Evolutionary conservation across 352 stramenopile species (phyloP).

Genomic region (Pythium grandisporangium): DNA sequence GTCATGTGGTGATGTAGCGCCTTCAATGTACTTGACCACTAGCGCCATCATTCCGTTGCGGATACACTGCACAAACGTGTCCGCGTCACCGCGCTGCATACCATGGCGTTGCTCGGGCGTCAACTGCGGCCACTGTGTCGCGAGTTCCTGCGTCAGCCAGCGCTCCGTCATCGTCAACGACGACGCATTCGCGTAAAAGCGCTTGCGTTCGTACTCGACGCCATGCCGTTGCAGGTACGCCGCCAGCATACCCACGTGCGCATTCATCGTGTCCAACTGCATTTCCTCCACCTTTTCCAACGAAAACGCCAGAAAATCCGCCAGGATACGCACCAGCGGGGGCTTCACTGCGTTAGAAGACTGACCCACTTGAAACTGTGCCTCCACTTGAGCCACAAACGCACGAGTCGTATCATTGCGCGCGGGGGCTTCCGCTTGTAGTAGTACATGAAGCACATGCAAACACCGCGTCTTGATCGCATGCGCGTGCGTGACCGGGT

Average conservation of each 20-base stretch:
- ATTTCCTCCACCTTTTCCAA: constrained; percentile 60
- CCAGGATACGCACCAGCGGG: constrained; percentile 23
- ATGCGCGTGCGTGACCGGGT: constrained; percentile 15
- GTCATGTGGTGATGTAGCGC: too few relatives aligned
- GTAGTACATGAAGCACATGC: constrained; percentile 32
- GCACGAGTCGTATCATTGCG: constrained; percentile 28
- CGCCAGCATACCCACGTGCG: constrained; percentile 36
- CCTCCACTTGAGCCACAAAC: constrained; percentile 23
- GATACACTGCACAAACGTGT: constrained; percentile 36
- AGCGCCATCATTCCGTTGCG: constrained; percentile 33
- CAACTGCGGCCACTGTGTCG: constrained; percentile 18
- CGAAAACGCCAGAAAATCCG: constrained; percentile 57
- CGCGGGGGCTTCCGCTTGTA: constrained; percentile 36
- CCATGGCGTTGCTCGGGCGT: constrained; percentile 10
- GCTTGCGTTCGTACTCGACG: constrained; percentile 56
- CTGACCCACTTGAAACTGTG: constrained; percentile 15
- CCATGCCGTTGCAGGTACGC: constrained; percentile 52
- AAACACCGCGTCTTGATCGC: constrained; percentile 31
- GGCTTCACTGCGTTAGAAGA: constrained; percentile 1
- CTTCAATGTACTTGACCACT: constrained; percentile 44
- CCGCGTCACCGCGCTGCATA: constrained; percentile 18
- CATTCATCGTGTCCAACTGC: constrained; percentile 49
- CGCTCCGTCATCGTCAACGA: constrained; percentile 29
- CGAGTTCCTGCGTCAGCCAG: constrained; percentile 37
- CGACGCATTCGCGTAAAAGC: constrained; percentile 20